Evolutionary conservation across 179 eudicot genomes (phyloP).

Genomic region (Gypsophila paniculata): DNA sequence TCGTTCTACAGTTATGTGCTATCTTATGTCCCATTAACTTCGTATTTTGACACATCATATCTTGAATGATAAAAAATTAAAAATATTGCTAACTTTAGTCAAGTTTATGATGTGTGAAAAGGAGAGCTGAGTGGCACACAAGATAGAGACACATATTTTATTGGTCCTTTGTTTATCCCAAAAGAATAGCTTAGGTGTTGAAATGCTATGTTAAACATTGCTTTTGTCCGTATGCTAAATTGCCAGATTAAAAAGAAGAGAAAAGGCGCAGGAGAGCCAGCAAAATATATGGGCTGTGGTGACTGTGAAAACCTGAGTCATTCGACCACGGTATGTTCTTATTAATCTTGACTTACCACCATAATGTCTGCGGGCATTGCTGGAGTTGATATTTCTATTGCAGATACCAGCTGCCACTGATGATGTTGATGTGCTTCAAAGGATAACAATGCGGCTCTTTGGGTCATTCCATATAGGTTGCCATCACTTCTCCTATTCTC

Average conservation of each 20-base stretch:
- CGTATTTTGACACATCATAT: no score
- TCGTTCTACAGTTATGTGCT: no score
- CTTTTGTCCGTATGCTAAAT: conserved; percentile 9
- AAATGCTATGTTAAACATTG: not conserved
- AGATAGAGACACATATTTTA: no score
- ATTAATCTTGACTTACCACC: conserved; percentile 8
- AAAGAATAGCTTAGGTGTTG: not conserved
- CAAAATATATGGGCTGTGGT: conserved; percentile 89
- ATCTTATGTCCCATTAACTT: no score
- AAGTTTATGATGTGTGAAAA: no score
- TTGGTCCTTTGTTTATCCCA: not conserved
- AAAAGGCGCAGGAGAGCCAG: conserved; percentile 82
- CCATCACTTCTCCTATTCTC: not conserved
- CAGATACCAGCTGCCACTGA: conserved; percentile 87
- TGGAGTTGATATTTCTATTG: conserved; percentile 7
- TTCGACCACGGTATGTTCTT: conserved; percentile 58
- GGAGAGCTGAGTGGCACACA: no score
- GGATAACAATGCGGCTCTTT: conserved; percentile 65
- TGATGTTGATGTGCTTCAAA: conserved; percentile 71
- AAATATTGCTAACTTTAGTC: no score
- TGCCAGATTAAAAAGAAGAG: conserved; percentile 76
- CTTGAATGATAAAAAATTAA: no score
- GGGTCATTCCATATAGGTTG: conserved; percentile 67
- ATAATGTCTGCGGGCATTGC: not conserved
- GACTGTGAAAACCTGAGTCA: conserved; percentile 91